Conservation (phyloP, 768 basidiomycete genomes). For the Trametes elegans region DNA sequence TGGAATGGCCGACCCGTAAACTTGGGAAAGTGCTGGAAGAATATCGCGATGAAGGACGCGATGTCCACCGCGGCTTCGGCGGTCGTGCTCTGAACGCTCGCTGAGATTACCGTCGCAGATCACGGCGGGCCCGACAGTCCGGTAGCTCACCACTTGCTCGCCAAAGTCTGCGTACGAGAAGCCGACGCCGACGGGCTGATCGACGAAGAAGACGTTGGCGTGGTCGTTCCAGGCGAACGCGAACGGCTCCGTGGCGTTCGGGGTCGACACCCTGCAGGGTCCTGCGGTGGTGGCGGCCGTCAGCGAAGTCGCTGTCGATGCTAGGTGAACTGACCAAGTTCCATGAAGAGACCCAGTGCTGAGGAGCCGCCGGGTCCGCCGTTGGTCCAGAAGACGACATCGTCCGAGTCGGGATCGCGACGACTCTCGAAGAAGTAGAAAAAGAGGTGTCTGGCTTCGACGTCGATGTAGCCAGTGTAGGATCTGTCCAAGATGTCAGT, state of each 20-base stretch:
- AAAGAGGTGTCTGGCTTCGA: conserved; percentile 48
- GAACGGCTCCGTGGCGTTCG: conserved; percentile 50
- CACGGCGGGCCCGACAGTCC: background rate
- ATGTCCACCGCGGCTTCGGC: conserved; percentile 69
- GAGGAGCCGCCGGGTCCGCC: conserved; percentile 33
- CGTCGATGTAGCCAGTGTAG: conserved; percentile 75
- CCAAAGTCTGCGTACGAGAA: conserved; percentile 56
- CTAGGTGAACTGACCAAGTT: conserved; percentile 45
- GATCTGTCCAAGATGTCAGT: conserved; percentile 50
- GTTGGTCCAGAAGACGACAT: conserved; percentile 37
- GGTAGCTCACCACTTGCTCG: conserved; percentile 50
- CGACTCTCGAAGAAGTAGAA: conserved; percentile 51
- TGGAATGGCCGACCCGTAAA: conserved; percentile 57
- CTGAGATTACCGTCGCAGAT: background rate
- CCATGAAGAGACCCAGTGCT: conserved; percentile 41
- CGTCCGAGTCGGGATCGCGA: conserved; percentile 31
- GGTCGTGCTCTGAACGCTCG: conserved; percentile 47
- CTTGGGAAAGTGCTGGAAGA: conserved; percentile 66
- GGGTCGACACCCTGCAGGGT: conserved; percentile 63
- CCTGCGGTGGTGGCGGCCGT: no score
- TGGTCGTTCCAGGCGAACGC: conserved; percentile 68
- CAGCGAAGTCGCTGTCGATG: no score
- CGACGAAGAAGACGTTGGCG: conserved; percentile 54
- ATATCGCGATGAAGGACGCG: conserved; percentile 63
- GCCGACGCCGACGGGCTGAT: conserved; percentile 38